Evolutionary conservation across 2,329 filamentous ascomycete genomes (phyloP), one percentile per base, ranked within the genome.

Genomic region (Catunica adiposa): DNA sequence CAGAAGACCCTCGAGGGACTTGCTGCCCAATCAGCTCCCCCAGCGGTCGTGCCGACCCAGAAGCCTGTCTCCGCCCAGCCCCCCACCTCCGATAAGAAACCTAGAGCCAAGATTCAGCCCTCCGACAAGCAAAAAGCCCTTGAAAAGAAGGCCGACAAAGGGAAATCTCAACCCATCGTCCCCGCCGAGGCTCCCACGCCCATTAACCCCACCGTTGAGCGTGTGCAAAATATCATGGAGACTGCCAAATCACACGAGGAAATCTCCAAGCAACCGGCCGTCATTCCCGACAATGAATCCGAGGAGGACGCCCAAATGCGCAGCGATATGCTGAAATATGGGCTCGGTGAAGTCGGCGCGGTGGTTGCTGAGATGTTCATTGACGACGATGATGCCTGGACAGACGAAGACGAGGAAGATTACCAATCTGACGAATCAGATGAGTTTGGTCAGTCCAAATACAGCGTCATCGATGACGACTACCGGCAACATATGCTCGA

Each of bases 281-380:
- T 88, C 11, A 76, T 85, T 14, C 84, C 88, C 1, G 75, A 82
- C 1, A 77, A 85, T 53, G 92, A 98, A 62, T 79, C 83, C 0
- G 73, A 78, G 11, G 89, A 94, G 61, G 90, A 96, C 60, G 85
- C 88, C 3, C 77, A 77, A 31, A 68, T 95, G 23, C 82, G 92
- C 4, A 79, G 83, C 57, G 83, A 96, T 64, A 97, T 98, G 89
- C 74, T 97, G 6, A 77, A 86, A 60, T 98, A 97, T 65, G 83
- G 86, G 59, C 75, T 95, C 68, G 83, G 84, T 47, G 90, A 97
- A 66, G 83, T 98, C 57, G 88, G 89, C 3, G 81, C 87, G 38
- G 86, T 98, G 2, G 92, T 98, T 15, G 92, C 92, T 15, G 86
- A 98, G 3, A 92, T 98, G 17, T 80, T 94, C 57, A 78, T 74